These are phyloP conservation scores for Xylariaceae sp. DNA, from an alignment of 2,329 filamentous ascomycete species.

Conservation along the genomic window DNA sequence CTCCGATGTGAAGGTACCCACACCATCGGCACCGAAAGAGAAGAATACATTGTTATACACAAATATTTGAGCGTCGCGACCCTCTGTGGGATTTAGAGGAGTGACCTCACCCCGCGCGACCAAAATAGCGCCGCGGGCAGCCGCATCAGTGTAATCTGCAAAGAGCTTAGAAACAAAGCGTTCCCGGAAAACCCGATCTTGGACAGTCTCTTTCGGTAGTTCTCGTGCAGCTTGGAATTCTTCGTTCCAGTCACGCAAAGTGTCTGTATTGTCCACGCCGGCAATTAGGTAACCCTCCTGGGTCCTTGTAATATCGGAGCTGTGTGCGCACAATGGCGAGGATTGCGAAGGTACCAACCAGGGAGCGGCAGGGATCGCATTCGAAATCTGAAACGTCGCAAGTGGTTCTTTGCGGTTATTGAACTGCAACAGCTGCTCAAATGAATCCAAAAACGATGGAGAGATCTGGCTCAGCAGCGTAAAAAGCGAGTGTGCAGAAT, in stretches of 20 bases:
- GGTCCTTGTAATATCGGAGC: conserved; percentile 83
- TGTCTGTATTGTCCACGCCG: conserved; percentile 92
- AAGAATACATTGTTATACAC: conserved; percentile 99
- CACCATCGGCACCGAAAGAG: conserved; percentile 96
- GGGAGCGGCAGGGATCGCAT: conserved; percentile 88
- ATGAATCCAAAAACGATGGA: conserved; percentile 79
- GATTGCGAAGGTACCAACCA: conserved; percentile 82
- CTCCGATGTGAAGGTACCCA: conserved; percentile 95
- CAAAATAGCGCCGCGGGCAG: conserved; percentile 87
- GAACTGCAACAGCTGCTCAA: conserved; percentile 80
- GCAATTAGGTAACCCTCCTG: conserved; percentile 92
- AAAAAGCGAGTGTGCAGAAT: conserved; percentile 84
- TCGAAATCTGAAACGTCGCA: conserved; percentile 93
- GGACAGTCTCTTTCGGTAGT: conserved; percentile 89
- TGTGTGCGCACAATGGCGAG: conserved; percentile 72
- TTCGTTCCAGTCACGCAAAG: conserved; percentile 97
- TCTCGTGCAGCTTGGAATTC: conserved; percentile 98
- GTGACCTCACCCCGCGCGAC: conserved; percentile 93
- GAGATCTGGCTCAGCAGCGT: conserved; percentile 80
- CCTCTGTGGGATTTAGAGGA: conserved; percentile 93
- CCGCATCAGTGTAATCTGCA: conserved; percentile 96
- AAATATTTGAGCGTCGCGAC: conserved; percentile 92
- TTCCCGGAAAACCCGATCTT: conserved; percentile 95
- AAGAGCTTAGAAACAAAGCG: conserved; percentile 94
- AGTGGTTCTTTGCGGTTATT: conserved; percentile 87